Evolutionary conservation across 2,329 filamentous ascomycete genomes (phyloP).

Genomic region (Hypoxylon sp.): DNA sequence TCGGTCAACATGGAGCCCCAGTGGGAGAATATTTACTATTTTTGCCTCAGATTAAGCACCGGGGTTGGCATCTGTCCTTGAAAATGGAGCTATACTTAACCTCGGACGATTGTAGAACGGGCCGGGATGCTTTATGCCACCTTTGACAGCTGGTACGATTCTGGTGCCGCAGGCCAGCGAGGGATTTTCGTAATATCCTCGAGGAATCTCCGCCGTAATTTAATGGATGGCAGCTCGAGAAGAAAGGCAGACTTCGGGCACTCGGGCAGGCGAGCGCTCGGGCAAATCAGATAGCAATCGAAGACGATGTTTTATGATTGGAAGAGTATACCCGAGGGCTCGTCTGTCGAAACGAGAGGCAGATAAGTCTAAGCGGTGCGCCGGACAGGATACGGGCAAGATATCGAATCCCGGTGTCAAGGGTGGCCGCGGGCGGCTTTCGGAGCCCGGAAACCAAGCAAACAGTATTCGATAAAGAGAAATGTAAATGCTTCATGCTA

Average conservation of each 20-base stretch:
- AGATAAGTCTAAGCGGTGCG: neutral
- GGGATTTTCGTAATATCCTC: neutral
- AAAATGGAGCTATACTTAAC: neutral
- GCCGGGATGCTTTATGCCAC: neutral
- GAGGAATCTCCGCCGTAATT: neutral
- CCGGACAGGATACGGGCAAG: neutral
- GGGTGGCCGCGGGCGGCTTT: neutral
- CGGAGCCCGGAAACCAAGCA: constrained; percentile 16
- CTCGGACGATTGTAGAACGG: neutral
- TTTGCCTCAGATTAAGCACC: constrained; percentile 4
- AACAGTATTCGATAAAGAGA: constrained; percentile 10
- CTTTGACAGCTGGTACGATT: neutral
- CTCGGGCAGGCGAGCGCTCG: neutral
- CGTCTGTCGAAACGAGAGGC: neutral
- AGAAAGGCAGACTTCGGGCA: neutral
- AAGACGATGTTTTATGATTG: neutral
- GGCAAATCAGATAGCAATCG: neutral
- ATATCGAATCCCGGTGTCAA: neutral
- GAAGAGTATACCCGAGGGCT: neutral
- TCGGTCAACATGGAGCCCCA: constrained; percentile 21
- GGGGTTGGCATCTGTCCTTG: constrained; percentile 11
- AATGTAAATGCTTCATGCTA: constrained; percentile 7
- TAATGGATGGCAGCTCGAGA: neutral
- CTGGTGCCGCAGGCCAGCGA: neutral
- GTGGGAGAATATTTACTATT: neutral